These are phyloP conservation scores for Ogataea kodamae DNA, from an alignment of 805 yeast genomes.

Conservation along the genomic window DNA sequence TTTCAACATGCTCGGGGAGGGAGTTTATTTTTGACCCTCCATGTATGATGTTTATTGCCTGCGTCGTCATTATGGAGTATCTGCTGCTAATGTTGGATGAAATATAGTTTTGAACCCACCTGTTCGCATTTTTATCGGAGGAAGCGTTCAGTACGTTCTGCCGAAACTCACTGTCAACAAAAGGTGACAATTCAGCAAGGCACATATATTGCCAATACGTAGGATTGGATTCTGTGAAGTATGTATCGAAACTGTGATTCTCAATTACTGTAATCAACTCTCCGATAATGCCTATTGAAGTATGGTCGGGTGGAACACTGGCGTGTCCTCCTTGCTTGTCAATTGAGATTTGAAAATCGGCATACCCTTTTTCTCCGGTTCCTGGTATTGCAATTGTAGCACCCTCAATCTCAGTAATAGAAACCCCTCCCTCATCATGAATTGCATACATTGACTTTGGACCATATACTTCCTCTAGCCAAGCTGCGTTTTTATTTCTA, in stretches of 20 bases:
- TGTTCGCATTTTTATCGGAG: conserved; percentile 36
- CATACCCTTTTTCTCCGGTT: conserved; percentile 47
- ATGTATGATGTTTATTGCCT: conserved; percentile 43
- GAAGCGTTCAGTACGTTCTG: conserved; percentile 39
- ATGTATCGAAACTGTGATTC: conserved; percentile 34
- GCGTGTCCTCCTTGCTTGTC: conserved; percentile 51
- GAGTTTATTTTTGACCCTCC: conserved; percentile 53
- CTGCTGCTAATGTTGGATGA: conserved; percentile 28
- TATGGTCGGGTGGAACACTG: conserved; percentile 46
- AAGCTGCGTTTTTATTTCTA: conserved; percentile 34
- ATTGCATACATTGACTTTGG: conserved; percentile 41
- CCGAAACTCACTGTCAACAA: conserved; percentile 34
- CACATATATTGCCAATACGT: conserved; percentile 42
- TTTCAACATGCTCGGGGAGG: conserved; percentile 45
- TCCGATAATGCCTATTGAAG: conserved; percentile 46
- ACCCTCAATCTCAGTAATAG: conserved; percentile 37
- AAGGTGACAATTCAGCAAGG: conserved; percentile 41
- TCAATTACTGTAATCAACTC: conserved; percentile 40
- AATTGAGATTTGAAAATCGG: conserved; percentile 39
- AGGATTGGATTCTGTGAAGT: conserved; percentile 43
- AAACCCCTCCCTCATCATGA: conserved; percentile 42
- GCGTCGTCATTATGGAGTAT: conserved; percentile 43
- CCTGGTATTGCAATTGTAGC: conserved; percentile 42
- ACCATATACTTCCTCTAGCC: conserved; percentile 38
- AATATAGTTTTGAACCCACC: conserved; percentile 35